phyloP scores from a whole-genome alignment of 441 rosid genomes.

The Raphanus hybrid region DNA sequence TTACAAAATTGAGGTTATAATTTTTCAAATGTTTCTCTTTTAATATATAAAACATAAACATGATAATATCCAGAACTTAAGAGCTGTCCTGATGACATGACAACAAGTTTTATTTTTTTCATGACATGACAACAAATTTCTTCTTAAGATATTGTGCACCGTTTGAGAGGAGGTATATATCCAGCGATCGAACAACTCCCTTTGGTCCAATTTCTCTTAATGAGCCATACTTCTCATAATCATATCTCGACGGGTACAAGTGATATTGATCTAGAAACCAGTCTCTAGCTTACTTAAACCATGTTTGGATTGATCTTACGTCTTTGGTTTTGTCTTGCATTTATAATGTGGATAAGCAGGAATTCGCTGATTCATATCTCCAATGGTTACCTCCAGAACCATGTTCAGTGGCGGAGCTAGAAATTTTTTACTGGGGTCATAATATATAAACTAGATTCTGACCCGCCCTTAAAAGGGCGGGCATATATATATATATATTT shows the following conservation, averaged over 20 bases:
- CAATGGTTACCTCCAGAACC: not conserved
- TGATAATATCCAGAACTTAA: not conserved
- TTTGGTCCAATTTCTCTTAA: not conserved
- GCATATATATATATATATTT: too few species aligned
- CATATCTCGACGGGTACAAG: not conserved
- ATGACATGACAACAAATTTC: constrained; percentile 1
- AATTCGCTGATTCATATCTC: constrained; percentile 6
- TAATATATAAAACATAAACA: too few species aligned
- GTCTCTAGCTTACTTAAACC: not conserved
- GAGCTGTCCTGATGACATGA: not conserved
- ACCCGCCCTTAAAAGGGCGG: too few species aligned
- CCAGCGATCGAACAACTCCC: not conserved
- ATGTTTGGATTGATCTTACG: not conserved
- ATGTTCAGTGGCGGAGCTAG: too few species aligned
- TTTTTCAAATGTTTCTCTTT: too few species aligned
- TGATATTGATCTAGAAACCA: too few species aligned
- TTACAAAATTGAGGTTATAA: too few species aligned
- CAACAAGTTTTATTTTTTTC: not conserved
- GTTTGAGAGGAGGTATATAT: not conserved
- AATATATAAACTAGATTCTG: too few species aligned
- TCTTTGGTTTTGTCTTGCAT: constrained; percentile 8
- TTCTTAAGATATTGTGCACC: not conserved
- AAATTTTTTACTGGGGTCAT: too few species aligned
- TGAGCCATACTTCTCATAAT: not conserved
- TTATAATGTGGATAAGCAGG: constrained; percentile 2